A percentile compares a stretch with the other conserved stretches of the same genome.
These are phyloP conservation scores for Cryptococcus amylolentus DNA, from an alignment of 1,284 basidiomycete genomes.

Conservation along the genomic window DNA sequence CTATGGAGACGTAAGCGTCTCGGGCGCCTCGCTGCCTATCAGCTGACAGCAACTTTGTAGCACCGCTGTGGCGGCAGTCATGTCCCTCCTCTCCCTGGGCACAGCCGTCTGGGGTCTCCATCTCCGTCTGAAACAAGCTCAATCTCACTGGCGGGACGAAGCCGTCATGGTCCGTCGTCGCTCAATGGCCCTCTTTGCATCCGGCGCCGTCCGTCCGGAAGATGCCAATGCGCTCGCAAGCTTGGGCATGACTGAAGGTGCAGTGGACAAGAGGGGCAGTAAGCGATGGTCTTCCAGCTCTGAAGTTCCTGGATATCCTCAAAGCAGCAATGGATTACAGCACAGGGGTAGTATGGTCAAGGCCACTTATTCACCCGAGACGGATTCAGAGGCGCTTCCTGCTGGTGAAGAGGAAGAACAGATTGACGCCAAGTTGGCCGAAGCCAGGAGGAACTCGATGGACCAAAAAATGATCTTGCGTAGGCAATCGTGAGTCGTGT, in stretches of 20 bases:
- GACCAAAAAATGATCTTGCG: slow-evolving; percentile 23
- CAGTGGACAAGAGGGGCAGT: slow-evolving; percentile 10
- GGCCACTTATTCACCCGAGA: slow-evolving; percentile 3
- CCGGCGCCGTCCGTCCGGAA: slow-evolving; percentile 11
- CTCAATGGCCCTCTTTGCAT: slow-evolving; percentile 30
- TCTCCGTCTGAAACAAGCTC: slow-evolving; percentile 33
- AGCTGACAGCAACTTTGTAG: slow-evolving; percentile 8
- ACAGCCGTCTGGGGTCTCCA: slow-evolving; percentile 38
- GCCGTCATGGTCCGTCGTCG: slow-evolving; percentile 38
- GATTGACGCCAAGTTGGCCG: slow-evolving; percentile 19
- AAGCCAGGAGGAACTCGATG: slow-evolving; percentile 21
- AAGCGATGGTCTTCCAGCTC: slow-evolving; percentile 7
- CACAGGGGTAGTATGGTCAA: slow-evolving; percentile 15
- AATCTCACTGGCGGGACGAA: slow-evolving; percentile 38
- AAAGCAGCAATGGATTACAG: background rate
- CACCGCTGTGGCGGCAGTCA: slow-evolving; percentile 40
- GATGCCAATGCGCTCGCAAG: slow-evolving; percentile 3
- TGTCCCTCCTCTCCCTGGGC: slow-evolving; percentile 39
- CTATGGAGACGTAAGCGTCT: slow-evolving; percentile 41
- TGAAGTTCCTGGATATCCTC: slow-evolving; percentile 3
- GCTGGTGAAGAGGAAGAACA: slow-evolving; percentile 19
- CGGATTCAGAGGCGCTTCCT: background rate
- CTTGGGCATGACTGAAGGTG: slow-evolving; percentile 11
- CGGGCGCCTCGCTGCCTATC: background rate
- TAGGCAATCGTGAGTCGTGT: slow-evolving; percentile 30